Percentiles rank a stretch among this genome's conserved stretches.
phyloP scores from a whole-genome alignment of 2,329 filamentous ascomycete species.

The Ophiostoma tasmaniense region DNA sequence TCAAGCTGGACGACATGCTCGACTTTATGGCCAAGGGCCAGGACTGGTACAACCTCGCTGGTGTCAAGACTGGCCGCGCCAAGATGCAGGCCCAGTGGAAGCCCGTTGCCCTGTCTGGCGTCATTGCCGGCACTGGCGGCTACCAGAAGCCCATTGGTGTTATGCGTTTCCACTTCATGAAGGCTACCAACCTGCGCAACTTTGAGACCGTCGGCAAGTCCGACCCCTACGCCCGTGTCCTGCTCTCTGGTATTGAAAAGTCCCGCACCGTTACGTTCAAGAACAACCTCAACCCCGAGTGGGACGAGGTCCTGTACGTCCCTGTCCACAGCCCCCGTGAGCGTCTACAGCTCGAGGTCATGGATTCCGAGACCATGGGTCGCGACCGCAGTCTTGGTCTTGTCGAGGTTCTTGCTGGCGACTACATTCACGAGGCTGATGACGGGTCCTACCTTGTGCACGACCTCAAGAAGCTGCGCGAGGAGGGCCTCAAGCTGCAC shows the following conservation, averaged over 20 bases:
- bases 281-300: conserved; percentile 91
- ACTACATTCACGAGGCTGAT: conserved; percentile 71
- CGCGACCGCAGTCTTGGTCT: conserved; percentile 83
- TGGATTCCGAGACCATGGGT: conserved; percentile 90
- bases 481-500: conserved; percentile 64
- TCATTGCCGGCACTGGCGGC: conserved; percentile 68
- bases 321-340: conserved; percentile 81
- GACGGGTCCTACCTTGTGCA: conserved; percentile 73
- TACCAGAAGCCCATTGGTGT: conserved; percentile 93
- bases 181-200: conserved; percentile 75
- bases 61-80: conserved; percentile 70
- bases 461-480: conserved; percentile 61
- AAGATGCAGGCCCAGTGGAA: conserved; percentile 95
- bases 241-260: conserved; percentile 85
- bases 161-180: conserved; percentile 86
- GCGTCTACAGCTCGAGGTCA: conserved; percentile 80
- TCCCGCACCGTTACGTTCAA: conserved; percentile 89
- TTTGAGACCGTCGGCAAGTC: conserved; percentile 94
- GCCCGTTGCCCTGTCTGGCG: conserved; percentile 77
- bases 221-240: conserved; percentile 82
- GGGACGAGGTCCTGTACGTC: conserved; percentile 91
- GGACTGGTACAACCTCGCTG: conserved; percentile 88
- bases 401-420: conserved; percentile 65
- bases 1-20: conserved; percentile 89
- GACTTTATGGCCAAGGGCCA: conserved; percentile 86